These are phyloP conservation scores for Cyberlindnera lachancei DNA, from an alignment of 805 yeast species.

Conservation along the genomic window DNA sequence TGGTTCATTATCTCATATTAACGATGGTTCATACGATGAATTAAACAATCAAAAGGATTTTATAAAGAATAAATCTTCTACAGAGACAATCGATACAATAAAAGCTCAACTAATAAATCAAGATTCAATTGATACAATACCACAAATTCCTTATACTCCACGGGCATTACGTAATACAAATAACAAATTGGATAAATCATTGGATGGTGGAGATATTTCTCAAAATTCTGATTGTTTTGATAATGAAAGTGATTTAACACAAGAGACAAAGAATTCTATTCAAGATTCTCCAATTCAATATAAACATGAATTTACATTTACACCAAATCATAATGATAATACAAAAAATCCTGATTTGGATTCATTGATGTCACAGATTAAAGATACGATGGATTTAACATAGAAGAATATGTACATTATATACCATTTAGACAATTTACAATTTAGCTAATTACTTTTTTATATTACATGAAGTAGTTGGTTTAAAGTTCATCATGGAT, in stretches of 20 bases:
- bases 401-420: background rate
- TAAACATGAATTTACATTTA: no score
- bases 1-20: conserved; percentile 19
- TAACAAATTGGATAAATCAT: no score
- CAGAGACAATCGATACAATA: no score
- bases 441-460: background rate
- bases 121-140: conserved; percentile 8
- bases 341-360: conserved; percentile 9
- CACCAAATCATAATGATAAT: no score
- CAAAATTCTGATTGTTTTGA: conserved; percentile 11
- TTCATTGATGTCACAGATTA: conserved; percentile 19
- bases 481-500: background rate
- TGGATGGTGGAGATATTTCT: conserved; percentile 6
- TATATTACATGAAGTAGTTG: no score
- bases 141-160: conserved; percentile 20
- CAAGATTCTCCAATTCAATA: no score
- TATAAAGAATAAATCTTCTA: no score
- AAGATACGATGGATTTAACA: conserved; percentile 13
- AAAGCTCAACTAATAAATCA: no score
- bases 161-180: conserved; percentile 8
- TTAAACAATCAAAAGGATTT: background rate
- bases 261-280: conserved; percentile 11
- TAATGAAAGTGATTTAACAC: conserved; percentile 8
- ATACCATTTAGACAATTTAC: background rate
- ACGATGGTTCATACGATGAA: conserved; percentile 18